These are phyloP conservation scores for Chlamydomonas incerta DNA, from an alignment of 139 green algal genomes.

Conservation along the genomic window DNA sequence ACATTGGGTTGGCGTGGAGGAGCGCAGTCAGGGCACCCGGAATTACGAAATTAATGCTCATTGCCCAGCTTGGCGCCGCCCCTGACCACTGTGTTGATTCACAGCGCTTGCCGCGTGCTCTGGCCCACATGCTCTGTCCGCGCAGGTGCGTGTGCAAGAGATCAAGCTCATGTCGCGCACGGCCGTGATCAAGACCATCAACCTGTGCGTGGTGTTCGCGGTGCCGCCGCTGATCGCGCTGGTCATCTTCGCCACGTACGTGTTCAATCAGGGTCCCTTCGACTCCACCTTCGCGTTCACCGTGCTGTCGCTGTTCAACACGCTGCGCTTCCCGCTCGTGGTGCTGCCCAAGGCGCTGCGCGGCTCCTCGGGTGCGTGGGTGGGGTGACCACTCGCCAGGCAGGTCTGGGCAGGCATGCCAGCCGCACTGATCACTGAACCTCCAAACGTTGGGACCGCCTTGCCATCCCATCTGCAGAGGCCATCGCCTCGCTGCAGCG, in stretches of 20 bases:
- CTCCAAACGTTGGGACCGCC: no score
- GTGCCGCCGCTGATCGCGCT: slow-evolving; percentile 68
- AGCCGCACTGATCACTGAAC: no score
- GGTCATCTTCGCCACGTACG: slow-evolving; percentile 74
- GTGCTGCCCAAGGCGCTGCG: slow-evolving; percentile 82
- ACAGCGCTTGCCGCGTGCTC: no score
- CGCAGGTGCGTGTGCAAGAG: slow-evolving; percentile 63
- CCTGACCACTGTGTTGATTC: no score
- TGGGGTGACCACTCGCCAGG: no score
- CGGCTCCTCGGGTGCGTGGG: slow-evolving; percentile 54
- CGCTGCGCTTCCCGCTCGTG: slow-evolving; percentile 83
- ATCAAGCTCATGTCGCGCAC: slow-evolving; percentile 52
- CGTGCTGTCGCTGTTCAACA: slow-evolving; percentile 84
- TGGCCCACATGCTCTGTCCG: no score
- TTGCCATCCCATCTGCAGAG: slow-evolving; percentile 30
- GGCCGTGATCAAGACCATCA: slow-evolving; percentile 72
- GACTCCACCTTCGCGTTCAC: slow-evolving; percentile 74
- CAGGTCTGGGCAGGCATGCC: no score
- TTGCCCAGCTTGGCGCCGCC: no score
- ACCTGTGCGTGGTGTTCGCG: slow-evolving; percentile 76
- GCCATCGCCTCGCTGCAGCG: slow-evolving; percentile 57
- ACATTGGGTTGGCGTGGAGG: no score
- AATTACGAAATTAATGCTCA: no score
- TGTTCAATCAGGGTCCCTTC: slow-evolving; percentile 58
- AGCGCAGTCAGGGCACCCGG: no score